Conservation (phyloP, 192 early-diverging fungal species). For the Umbelopsis sp. region DNA sequence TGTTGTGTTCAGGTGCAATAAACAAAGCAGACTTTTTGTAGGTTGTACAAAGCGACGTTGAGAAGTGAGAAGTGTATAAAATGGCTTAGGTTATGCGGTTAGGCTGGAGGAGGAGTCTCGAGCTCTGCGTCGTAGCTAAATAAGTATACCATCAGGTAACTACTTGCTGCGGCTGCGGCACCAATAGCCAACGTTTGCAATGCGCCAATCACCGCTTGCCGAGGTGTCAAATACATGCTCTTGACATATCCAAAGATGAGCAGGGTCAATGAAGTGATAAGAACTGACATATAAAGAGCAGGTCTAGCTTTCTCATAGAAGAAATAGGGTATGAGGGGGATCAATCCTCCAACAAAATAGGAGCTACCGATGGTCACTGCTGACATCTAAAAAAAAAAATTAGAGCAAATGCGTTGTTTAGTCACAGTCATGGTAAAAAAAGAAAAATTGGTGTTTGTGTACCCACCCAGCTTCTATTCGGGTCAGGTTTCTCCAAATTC, state of each 20-base stretch:
- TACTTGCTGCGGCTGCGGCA: slow-evolving; percentile 37
- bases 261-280: slow-evolving; percentile 48
- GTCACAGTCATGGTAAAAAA: not conserved
- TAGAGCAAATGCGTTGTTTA: not conserved
- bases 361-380: slow-evolving; percentile 57
- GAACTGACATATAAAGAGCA: slow-evolving; percentile 47
- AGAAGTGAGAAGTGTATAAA: not conserved
- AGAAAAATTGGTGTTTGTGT: not conserved
- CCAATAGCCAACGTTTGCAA: slow-evolving; percentile 41
- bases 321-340: slow-evolving; percentile 59
- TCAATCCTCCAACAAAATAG: slow-evolving; percentile 58
- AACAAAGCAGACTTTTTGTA: not conserved
- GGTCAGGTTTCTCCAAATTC: slow-evolving; percentile 51
- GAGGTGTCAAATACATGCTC: slow-evolving; percentile 36
- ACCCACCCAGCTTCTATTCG: slow-evolving; percentile 44
- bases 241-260: slow-evolving; percentile 53
- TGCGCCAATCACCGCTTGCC: slow-evolving; percentile 34
- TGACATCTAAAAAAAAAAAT: slow-evolving; percentile 41
- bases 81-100: not conserved
- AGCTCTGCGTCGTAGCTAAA: slow-evolving; percentile 17
- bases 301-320: slow-evolving; percentile 32
- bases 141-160: slow-evolving; percentile 29
- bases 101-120: not conserved
- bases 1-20: too few relatives aligned
- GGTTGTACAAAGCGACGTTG: slow-evolving; percentile 4